Base-by-base conservation (phyloP, 106 monocot species). In the Xerophyta viscosa region DNA sequence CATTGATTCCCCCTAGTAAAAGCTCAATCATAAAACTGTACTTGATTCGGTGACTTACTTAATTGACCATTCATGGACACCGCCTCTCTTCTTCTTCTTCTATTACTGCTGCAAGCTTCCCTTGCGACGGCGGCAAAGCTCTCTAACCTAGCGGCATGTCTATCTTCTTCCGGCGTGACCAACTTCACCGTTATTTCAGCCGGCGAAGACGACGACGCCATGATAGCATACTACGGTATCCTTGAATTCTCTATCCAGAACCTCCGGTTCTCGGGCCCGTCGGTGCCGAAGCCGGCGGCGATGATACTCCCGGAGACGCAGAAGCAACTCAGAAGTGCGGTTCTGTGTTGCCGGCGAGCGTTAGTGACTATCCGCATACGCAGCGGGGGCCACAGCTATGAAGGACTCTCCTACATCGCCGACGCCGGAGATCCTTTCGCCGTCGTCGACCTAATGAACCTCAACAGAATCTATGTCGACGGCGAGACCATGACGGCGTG, bases 361-460 rank as follows among this genome's bases (percentile, higher is more conserved):
- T 26, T 27, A 24, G 41, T 73, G n/a, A 37, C 55, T 39, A 73
- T 73, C 41, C 61, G 73, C 0, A 23, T 67, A 4, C 66, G 73
- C 13, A 67, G 73, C 56, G 55, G 67, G 9, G 73, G 73, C 17
- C 73, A 73, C 61, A 73, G 73, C 73, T 73, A 67, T 24, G 73
- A 73, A 20, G 73, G 73, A 20, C 52, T 73, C 8, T 73, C 73
- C 8, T 73, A 73, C 66, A 37, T 61, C 27, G 15, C 60, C 14
- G 19, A 1, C 0, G 7, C 20, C 22, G 37, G 24, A 17, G 25
- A 8, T 33, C 73, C 61, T 0, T 73, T 73, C 54, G 66, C 49
- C 0, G 43, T 73, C 11, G 27, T 73, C 27, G 74, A 67, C 49
- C 24, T 74, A 48, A 60, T 55, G 56, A 67, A 67, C 31, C 49